phyloP scores from a whole-genome alignment of 1,284 basidiomycete species.

The Naganishia cerealis region DNA sequence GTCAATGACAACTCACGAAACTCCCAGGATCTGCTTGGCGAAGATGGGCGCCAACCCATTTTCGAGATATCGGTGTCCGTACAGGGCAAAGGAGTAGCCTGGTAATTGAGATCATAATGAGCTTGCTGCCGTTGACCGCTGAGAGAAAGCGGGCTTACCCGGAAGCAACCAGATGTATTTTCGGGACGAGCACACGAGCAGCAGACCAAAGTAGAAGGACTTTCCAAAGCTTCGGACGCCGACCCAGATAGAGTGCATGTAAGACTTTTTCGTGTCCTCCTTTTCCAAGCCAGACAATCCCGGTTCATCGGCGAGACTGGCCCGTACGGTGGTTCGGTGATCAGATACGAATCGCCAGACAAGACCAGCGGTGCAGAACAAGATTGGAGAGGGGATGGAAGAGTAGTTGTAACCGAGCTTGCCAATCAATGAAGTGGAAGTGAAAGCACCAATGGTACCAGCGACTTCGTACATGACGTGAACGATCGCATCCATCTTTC shows the following conservation, averaged over 20 bases:
- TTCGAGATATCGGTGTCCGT: constrained; percentile 53
- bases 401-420: constrained; percentile 52
- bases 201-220: constrained; percentile 47
- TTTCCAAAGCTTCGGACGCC: constrained; percentile 44
- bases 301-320: constrained; percentile 23
- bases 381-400: constrained; percentile 44
- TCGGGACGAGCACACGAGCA: constrained; percentile 44
- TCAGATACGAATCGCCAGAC: constrained; percentile 37
- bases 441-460: constrained; percentile 52
- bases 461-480: constrained; percentile 53
- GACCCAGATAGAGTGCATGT: constrained; percentile 37
- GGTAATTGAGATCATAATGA: neutral
- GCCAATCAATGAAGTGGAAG: constrained; percentile 49
- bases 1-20: constrained; percentile 15
- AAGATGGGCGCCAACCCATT: constrained; percentile 51
- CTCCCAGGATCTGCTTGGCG: constrained; percentile 46
- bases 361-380: constrained; percentile 43
- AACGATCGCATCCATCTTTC: constrained; percentile 52
- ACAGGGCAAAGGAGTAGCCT: constrained; percentile 48
- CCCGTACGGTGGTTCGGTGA: constrained; percentile 20
- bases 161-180: constrained; percentile 51
- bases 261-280: constrained; percentile 26
- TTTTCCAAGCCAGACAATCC: constrained; percentile 30
- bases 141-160: constrained; percentile 19
- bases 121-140: neutral